A percentile compares a stretch with the other conserved stretches of the same genome.
Evolutionary conservation across 148 eudicot species (phyloP).

Genomic region (Cornus kousa): DNA sequence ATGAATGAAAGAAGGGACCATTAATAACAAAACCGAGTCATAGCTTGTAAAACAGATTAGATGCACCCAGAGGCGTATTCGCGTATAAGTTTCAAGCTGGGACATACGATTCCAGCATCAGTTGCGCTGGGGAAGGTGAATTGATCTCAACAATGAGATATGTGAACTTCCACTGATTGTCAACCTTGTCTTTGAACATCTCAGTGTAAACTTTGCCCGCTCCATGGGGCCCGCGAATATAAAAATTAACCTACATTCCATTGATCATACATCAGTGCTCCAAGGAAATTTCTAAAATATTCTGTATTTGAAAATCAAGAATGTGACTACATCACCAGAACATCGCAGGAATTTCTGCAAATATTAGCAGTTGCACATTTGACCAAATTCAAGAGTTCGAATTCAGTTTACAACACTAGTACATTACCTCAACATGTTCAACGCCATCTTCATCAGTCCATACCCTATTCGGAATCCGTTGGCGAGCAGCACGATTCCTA

Average conservation of each 20-base stretch:
- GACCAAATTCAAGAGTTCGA: background rate
- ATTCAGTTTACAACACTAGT: background rate
- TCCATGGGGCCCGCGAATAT: slow-evolving; percentile 79
- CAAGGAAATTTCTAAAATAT: too few relatives aligned
- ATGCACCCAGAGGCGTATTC: background rate
- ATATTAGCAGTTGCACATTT: background rate
- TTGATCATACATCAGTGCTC: background rate
- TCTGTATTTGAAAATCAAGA: background rate
- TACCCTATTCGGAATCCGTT: slow-evolving; percentile 60
- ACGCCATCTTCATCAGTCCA: slow-evolving; percentile 88
- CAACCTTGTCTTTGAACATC: slow-evolving; percentile 82
- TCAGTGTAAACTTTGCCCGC: slow-evolving; percentile 65
- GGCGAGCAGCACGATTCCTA: slow-evolving; percentile 91
- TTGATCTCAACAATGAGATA: slow-evolving; percentile 61
- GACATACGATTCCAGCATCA: slow-evolving; percentile 74
- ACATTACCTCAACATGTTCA: slow-evolving; percentile 78
- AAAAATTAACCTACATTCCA: slow-evolving; percentile 57
- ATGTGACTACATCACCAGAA: too few relatives aligned
- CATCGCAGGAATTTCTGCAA: background rate
- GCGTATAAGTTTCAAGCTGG: slow-evolving; percentile 39
- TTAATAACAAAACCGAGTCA: background rate
- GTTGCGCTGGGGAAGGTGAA: slow-evolving; percentile 49
- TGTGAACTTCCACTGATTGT: slow-evolving; percentile 71
- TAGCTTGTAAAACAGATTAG: slow-evolving; percentile 8
- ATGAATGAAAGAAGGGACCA: background rate